Conservation (phyloP, 495 filamentous ascomycete genomes). For the Elasticomyces elasticus region DNA sequence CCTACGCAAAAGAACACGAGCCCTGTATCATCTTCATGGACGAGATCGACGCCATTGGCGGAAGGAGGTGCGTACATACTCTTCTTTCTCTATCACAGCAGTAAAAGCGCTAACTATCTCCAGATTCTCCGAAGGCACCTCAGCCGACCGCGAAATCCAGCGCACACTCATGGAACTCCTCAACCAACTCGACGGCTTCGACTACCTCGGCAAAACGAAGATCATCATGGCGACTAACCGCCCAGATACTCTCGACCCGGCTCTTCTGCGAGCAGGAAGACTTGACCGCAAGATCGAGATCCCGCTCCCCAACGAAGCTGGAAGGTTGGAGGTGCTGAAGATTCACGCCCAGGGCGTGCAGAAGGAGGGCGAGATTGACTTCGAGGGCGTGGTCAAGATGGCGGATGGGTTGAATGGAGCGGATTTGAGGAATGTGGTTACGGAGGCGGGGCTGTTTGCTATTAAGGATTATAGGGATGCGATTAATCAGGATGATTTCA, state of each 20-base stretch:
- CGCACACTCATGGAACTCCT: conserved; percentile 98
- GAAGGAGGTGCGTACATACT: too few species aligned
- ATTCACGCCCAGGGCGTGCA: conserved; percentile 84
- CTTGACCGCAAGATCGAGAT: conserved; percentile 98
- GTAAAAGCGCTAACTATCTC: too few species aligned
- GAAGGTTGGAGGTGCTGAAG: conserved; percentile 95
- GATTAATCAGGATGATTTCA: conserved; percentile 97
- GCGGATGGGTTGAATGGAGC: conserved; percentile 95
- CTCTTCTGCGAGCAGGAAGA: conserved; percentile 83
- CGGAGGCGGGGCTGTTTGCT: conserved; percentile 91
- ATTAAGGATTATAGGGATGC: conserved; percentile 96
- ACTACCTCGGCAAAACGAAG: conserved; percentile 98
- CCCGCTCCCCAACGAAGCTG: conserved; percentile 96
- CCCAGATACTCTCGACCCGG: conserved; percentile 94
- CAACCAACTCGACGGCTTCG: conserved; percentile 98
- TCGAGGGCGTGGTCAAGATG: conserved; percentile 99
- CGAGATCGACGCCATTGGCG: conserved; percentile 98
- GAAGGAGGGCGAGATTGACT: conserved; percentile 93
- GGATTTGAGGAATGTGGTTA: conserved; percentile 95
- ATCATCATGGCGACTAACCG: conserved; percentile 99
- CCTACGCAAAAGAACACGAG: conserved; percentile 98
- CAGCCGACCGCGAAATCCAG: conserved; percentile 96
- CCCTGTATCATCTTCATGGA: conserved; percentile 99
- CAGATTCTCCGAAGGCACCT: conserved; percentile 98
- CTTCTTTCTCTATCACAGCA: too few species aligned